These are phyloP conservation scores for Nitzschia sp. DNA, from an alignment of 108 stramenopile species.

Conservation along the genomic window DNA sequence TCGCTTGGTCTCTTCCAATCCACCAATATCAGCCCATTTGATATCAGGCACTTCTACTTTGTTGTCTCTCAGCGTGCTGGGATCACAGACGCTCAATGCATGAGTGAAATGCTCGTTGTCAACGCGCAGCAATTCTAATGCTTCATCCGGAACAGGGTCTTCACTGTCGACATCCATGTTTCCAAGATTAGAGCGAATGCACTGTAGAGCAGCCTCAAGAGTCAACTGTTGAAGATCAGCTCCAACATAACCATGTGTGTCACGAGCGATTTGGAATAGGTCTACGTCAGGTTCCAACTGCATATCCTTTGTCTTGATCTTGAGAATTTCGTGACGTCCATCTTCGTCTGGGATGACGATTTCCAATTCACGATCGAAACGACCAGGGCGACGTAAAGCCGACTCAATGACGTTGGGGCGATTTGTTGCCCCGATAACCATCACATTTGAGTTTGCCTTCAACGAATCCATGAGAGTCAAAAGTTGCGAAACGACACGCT, in stretches of 20 bases:
- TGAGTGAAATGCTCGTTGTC: conserved; percentile 91
- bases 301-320: conserved; percentile 97
- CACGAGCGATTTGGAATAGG: conserved; percentile 88
- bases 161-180: conserved; percentile 84
- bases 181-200: conserved; percentile 90
- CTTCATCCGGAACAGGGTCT: conserved; percentile 75
- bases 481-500: conserved; percentile 96
- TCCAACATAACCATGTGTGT: conserved; percentile 98
- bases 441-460: conserved; percentile 91
- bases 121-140: conserved; percentile 80
- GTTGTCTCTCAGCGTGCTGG: conserved; percentile 92
- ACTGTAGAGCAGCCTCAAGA: conserved; percentile 94
- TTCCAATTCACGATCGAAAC: conserved; percentile 97
- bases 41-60: conserved; percentile 96
- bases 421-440: conserved; percentile 99
- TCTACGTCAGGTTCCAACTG: conserved; percentile 80
- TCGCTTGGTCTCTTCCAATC: conserved; percentile 97
- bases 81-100: conserved; percentile 87
- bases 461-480: conserved; percentile 98
- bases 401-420: conserved; percentile 96
- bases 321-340: conserved; percentile 93
- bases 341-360: conserved; percentile 99
- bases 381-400: conserved; percentile 94
- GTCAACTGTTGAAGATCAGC: conserved; percentile 97
- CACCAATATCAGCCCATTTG: conserved; percentile 98